A percentile compares a stretch with the other conserved stretches of the same genome.
These are phyloP conservation scores for Mucor irregularis DNA, from an alignment of 371 early-diverging fungal genomes.

Conservation along the genomic window DNA sequence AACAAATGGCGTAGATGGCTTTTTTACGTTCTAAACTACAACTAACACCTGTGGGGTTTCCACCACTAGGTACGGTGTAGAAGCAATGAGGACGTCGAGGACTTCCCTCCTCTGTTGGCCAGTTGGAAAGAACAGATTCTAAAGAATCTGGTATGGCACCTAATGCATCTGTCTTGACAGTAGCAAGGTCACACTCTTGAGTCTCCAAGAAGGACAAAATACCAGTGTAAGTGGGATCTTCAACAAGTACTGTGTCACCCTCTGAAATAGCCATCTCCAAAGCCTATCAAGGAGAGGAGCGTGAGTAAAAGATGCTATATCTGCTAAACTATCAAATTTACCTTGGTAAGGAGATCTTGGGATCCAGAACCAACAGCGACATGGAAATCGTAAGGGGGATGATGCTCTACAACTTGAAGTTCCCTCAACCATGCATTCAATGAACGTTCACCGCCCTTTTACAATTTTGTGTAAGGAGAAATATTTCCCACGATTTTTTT, in stretches of 20 bases:
- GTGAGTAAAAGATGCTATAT: background rate
- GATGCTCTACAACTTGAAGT: slow-evolving; percentile 64
- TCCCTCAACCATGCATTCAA: slow-evolving; percentile 65
- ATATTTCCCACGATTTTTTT: background rate
- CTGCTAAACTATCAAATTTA: background rate
- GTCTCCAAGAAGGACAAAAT: slow-evolving; percentile 71
- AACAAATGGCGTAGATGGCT: slow-evolving; percentile 61
- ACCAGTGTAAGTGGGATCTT: slow-evolving; percentile 79
- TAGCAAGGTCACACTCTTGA: slow-evolving; percentile 61
- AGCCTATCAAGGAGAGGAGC: slow-evolving; percentile 41
- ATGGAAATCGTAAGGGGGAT: slow-evolving; percentile 59
- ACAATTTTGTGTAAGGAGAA: slow-evolving; percentile 2
- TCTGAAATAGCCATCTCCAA: slow-evolving; percentile 70
- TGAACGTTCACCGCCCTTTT: slow-evolving; percentile 58
- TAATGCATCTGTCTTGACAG: slow-evolving; percentile 55
- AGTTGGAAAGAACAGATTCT: slow-evolving; percentile 46
- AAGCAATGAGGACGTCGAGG: slow-evolving; percentile 49
- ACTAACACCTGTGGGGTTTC: slow-evolving; percentile 76
- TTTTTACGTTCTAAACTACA: slow-evolving; percentile 63
- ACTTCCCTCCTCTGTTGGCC: slow-evolving; percentile 40
- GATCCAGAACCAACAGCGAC: slow-evolving; percentile 74
- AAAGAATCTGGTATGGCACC: slow-evolving; percentile 58
- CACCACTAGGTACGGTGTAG: slow-evolving; percentile 67
- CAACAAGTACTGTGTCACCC: slow-evolving; percentile 69
- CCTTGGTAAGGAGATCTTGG: slow-evolving; percentile 77